Percentiles rank a stretch among this genome's conserved stretches.
Evolutionary conservation across 108 stramenopile species (phyloP).

Genomic region (Nannochloropsis oceanica): DNA sequence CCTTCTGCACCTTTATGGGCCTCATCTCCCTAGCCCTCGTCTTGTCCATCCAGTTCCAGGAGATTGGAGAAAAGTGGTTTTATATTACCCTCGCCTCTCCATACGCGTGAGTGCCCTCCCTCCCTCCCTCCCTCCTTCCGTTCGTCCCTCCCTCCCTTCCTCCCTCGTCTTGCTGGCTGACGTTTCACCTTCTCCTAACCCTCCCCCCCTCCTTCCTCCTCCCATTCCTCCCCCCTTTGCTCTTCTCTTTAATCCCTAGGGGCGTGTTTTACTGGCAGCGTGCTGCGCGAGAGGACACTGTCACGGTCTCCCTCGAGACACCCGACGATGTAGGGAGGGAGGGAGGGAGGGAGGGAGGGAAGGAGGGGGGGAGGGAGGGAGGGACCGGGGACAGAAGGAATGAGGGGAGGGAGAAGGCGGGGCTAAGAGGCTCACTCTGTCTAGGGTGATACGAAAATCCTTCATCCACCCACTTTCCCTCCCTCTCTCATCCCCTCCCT

Average conservation of each 20-base stretch:
- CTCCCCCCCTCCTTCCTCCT: too few species aligned
- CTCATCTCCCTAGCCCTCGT: slow-evolving; percentile 71
- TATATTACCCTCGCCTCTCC: slow-evolving; percentile 53
- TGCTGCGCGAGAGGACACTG: slow-evolving; percentile 69
- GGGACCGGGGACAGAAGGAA: not conserved
- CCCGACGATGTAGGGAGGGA: slow-evolving; percentile 50
- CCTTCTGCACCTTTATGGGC: slow-evolving; percentile 71
- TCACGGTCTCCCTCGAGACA: slow-evolving; percentile 50
- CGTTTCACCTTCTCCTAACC: too few species aligned
- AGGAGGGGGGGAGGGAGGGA: not conserved
- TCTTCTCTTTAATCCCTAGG: not conserved
- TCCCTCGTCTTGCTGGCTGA: too few species aligned
- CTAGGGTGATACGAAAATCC: not conserved
- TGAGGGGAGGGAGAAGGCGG: too few species aligned
- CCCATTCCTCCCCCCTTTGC: not conserved
- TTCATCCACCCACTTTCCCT: not conserved
- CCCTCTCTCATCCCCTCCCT: not conserved
- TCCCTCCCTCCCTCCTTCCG: not conserved
- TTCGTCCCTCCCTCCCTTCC: not conserved
- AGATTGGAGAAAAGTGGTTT: slow-evolving; percentile 61
- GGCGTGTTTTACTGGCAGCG: slow-evolving; percentile 83
- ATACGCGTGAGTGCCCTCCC: slow-evolving; percentile 43
- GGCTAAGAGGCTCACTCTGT: not conserved
- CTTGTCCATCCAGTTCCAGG: slow-evolving; percentile 35
- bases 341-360: not conserved